Base-by-base conservation (phyloP, 2,329 filamentous ascomycete genomes). In the Ceratocystis papillata region DNA sequence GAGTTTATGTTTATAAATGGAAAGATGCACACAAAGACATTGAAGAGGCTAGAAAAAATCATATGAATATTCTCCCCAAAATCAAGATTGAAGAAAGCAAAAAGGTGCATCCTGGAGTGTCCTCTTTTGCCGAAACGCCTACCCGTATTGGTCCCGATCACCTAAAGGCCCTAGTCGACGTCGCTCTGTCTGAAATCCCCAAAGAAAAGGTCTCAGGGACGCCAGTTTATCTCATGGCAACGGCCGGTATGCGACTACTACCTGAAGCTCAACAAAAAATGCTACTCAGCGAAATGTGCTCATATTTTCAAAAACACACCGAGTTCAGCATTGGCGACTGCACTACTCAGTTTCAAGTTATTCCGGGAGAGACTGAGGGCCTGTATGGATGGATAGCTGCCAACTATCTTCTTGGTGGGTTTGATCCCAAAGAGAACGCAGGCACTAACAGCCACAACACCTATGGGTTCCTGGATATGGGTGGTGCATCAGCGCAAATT, bases 391-490 rank as follows among this genome's bases (percentile, higher is more conserved):
- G 94, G 94, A 88, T 99, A 71, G 93, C 95, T 6, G 89, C 93
- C 64, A 99, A 99, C 73, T 99, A 99, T 73, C 77, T 99, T 37
- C 80, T 99, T 1, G 93, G 91, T 33, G 90, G 91, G 3, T 97
- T 99, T 71, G 89, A 97, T 74, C 87, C 90, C 0, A 78, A 86
- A 63, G 77, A 84, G 15, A 89, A 96, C 71, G 79, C 84, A 64
- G 90, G 96, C 74, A n/a, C 28, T 1, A 57, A 61, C 70, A 84
- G 83, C 30, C 94, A 97, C 74, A 89, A 92, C 72, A 99, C 94
- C 0, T 99, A 97, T 75, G 94, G 94, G 0, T 99, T 99, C 72
- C 79, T 99, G 68, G 94, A 99, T 74, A 99, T 99, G 95, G 94
- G 94, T 62, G 94, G 94, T 63, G 94, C 94, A 30, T 97, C 93